phyloP scores from a whole-genome alignment of 2,329 filamentous ascomycete genomes.

The Fusarium pseudoanthophilum region DNA sequence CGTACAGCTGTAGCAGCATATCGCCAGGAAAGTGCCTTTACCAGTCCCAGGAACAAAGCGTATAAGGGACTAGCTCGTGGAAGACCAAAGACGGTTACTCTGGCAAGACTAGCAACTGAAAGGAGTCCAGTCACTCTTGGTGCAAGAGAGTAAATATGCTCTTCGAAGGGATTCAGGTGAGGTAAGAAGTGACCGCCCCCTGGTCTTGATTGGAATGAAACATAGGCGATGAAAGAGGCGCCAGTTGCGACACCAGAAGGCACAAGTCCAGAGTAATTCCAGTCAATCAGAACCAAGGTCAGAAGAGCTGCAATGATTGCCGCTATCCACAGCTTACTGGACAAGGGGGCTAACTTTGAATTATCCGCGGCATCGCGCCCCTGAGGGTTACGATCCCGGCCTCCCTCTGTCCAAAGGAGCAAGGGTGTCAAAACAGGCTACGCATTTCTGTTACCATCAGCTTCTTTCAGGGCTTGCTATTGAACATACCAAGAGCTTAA shows the following conservation, averaged over 20 bases:
- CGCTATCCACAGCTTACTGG: background rate
- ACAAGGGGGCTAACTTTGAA: background rate
- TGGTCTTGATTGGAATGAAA: background rate
- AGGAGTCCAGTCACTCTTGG: background rate
- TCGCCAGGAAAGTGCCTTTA: background rate
- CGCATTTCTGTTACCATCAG: background rate
- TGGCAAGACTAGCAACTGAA: background rate
- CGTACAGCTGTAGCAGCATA: background rate
- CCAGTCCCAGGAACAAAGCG: background rate
- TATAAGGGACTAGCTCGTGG: background rate
- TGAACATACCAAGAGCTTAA: background rate
- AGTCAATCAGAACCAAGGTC: background rate
- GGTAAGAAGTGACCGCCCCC: background rate
- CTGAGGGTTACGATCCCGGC: no score
- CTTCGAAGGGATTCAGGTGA: background rate
- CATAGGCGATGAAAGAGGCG: background rate
- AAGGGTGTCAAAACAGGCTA: background rate
- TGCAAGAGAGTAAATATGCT: background rate
- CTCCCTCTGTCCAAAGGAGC: background rate
- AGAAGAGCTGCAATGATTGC: background rate
- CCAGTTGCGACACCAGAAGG: background rate
- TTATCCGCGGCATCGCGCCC: background rate
- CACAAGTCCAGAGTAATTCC: background rate
- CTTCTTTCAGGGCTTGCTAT: accelerated
- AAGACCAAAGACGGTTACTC: background rate